A percentile compares a stretch with the other conserved stretches of the same genome.
phyloP scores from a whole-genome alignment of 139 green algal species.

The Picochlorum sp. region DNA sequence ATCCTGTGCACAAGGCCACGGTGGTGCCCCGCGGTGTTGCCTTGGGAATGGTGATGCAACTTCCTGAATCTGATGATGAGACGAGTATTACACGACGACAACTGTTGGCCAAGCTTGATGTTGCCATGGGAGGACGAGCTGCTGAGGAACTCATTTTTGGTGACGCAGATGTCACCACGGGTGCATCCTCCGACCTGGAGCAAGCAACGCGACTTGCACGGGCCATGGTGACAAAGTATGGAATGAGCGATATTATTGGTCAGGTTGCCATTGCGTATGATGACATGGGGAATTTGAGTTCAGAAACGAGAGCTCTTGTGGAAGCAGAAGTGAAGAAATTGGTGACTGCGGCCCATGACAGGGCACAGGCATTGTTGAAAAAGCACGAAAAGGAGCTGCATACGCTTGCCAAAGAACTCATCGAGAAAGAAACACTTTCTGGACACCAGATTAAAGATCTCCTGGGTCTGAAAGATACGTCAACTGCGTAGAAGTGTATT shows the following conservation, averaged over 20 bases:
- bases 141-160: slow-evolving; percentile 94
- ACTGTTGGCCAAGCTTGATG: slow-evolving; percentile 92
- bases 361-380: slow-evolving; percentile 63
- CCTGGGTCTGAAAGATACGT: slow-evolving; percentile 1
- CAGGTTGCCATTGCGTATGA: slow-evolving; percentile 67
- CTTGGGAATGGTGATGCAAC: slow-evolving; percentile 81
- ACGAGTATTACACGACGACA: slow-evolving; percentile 69
- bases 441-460: slow-evolving; percentile 35
- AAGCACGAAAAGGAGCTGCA: slow-evolving; percentile 83
- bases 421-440: slow-evolving; percentile 87
- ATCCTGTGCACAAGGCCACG: slow-evolving; percentile 85
- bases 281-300: slow-evolving; percentile 62
- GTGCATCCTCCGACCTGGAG: slow-evolving; percentile 64
- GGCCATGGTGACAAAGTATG: slow-evolving; percentile 86
- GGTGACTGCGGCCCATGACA: slow-evolving; percentile 58
- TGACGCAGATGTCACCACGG: slow-evolving; percentile 51
- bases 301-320: slow-evolving; percentile 77
- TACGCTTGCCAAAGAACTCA: slow-evolving; percentile 66
- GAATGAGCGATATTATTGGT: slow-evolving; percentile 72
- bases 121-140: slow-evolving; percentile 94
- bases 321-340: slow-evolving; percentile 76
- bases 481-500: not conserved
- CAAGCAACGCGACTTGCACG: slow-evolving; percentile 65
- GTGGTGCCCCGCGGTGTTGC: slow-evolving; percentile 74
- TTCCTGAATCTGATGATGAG: slow-evolving; percentile 89